Conservation (phyloP, 1,284 basidiomycete species). For the Vanrija humicola region DNA sequence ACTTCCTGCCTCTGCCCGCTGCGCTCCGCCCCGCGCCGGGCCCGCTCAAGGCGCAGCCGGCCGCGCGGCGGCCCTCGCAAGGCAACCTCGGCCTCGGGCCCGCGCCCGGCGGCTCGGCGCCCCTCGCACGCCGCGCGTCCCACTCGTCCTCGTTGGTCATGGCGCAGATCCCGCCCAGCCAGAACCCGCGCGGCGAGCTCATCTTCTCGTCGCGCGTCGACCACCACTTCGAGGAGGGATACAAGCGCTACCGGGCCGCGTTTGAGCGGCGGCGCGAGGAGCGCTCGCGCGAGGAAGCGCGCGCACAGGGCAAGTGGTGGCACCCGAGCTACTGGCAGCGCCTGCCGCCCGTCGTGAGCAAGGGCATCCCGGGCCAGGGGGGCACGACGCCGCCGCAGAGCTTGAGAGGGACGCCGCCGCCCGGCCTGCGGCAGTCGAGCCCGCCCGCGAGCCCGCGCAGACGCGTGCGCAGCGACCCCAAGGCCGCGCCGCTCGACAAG, state of each 20-base stretch:
- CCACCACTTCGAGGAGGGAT: constrained; percentile 76
- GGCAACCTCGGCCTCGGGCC: constrained; percentile 16
- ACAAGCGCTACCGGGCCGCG: constrained; percentile 85
- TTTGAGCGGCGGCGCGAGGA: constrained; percentile 80
- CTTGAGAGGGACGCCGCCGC: no score
- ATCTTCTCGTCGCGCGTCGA: constrained; percentile 91
- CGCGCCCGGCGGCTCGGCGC: constrained; percentile 38
- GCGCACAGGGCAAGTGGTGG: constrained; percentile 18
- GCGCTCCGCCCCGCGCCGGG: constrained; percentile 58
- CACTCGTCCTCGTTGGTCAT: constrained; percentile 51
- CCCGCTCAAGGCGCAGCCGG: constrained; percentile 31
- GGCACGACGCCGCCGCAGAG: no score
- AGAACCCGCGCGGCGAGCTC: constrained; percentile 89
- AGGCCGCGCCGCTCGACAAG: no score
- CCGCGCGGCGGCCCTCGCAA: constrained; percentile 36
- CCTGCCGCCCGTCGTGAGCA: no score
- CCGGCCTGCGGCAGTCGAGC: no score
- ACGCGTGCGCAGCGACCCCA: no score
- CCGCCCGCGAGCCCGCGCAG: no score
- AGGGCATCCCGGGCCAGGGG: no score
- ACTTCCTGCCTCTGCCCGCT: constrained; percentile 62
- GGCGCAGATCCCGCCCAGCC: constrained; percentile 78
- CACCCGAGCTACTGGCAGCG: no score
- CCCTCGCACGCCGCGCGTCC: constrained; percentile 13
- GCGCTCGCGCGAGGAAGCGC: constrained; percentile 46